phyloP scores from a whole-genome alignment of 345 rosid species.

The Gossypium stocksii region DNA sequence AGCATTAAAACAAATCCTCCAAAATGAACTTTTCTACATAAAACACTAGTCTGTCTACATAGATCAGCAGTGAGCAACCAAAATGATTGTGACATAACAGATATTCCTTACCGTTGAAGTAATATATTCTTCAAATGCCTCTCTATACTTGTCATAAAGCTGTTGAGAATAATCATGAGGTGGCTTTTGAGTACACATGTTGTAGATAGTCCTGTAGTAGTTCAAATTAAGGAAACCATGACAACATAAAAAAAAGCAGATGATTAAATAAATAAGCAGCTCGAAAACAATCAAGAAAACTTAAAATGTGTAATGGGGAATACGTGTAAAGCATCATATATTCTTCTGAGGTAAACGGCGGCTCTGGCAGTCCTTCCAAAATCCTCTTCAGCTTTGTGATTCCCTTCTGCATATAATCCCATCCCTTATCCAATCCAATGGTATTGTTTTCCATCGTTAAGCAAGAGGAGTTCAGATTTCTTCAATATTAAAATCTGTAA shows the following conservation, averaged over 20 bases:
- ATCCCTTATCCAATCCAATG: constrained; percentile 71
- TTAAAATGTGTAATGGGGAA: not conserved
- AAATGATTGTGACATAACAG: not conserved
- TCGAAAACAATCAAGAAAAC: not conserved
- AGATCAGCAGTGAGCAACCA: not conserved
- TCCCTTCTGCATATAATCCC: constrained; percentile 74
- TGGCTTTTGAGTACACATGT: constrained; percentile 86
- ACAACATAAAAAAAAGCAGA: not conserved
- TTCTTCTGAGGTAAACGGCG: constrained; percentile 60
- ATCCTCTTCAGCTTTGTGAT: constrained; percentile 71
- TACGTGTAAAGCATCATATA: constrained; percentile 72
- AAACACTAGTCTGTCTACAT: not conserved
- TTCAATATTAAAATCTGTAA: constrained; percentile 16
- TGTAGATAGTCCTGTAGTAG: constrained; percentile 56
- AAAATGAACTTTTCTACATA: not conserved
- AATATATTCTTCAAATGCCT: constrained; percentile 66
- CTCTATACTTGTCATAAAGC: constrained; percentile 59
- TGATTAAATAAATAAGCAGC: not conserved
- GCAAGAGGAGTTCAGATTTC: constrained; percentile 29
- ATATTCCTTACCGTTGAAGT: constrained; percentile 48
- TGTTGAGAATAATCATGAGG: constrained; percentile 43
- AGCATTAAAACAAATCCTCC: not conserved
- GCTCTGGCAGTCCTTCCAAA: constrained; percentile 60
- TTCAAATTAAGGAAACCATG: not conserved
- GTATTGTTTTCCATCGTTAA: constrained; percentile 55